Evolutionary conservation across 2,329 filamentous ascomycete genomes (phyloP), one percentile per base, ranked within the genome.

Genomic region (Calonectria pseudoreteaudii): DNA sequence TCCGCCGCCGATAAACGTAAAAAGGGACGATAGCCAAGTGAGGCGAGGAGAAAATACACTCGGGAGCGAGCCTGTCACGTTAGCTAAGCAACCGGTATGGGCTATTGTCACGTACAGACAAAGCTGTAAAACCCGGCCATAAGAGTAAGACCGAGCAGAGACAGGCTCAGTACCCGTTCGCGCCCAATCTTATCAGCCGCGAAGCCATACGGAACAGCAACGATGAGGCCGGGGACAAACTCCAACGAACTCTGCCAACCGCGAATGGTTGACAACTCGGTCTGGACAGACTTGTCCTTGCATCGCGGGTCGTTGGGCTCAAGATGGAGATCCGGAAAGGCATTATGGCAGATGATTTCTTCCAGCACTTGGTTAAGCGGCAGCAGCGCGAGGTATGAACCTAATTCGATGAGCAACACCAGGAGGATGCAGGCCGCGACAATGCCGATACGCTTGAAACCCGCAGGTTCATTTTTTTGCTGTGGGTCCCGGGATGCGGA

Each of bases 171-270:
- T 4, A 62, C 56, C 10, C 56, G 34, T 41, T 62, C 56, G 26
- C 56, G 56, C 5, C 56, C 56, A 38, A 62, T 62, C 34, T 62
- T 62, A 14, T 62, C 56, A 13, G 56, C 56, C 23, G 36, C 56
- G 26, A 62, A 62, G 23, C 56, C 56, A 13, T 62, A 62, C 13
- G 56, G 56, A 9, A 62, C 56, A 13, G 56, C 56, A 23, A 62
- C 56, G 14, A 62, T 14, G 16, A 62, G 56, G 5, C 56, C 56
- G 4, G 56, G 56, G 23, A 62, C 56, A 62, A 62, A 62, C 56
- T 62, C 56, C 56, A 62, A 62, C 36, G 56, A 62, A 38, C 56
- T 62, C 26, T 62, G 56, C 56, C 56, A 62, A 7, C 56, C 56
- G 23, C 56, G 56, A 11, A 62, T 62, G 23, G 56, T 62, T 26